Conservation (phyloP, 305 asterid genomes). For the Striga hermonthica region DNA sequence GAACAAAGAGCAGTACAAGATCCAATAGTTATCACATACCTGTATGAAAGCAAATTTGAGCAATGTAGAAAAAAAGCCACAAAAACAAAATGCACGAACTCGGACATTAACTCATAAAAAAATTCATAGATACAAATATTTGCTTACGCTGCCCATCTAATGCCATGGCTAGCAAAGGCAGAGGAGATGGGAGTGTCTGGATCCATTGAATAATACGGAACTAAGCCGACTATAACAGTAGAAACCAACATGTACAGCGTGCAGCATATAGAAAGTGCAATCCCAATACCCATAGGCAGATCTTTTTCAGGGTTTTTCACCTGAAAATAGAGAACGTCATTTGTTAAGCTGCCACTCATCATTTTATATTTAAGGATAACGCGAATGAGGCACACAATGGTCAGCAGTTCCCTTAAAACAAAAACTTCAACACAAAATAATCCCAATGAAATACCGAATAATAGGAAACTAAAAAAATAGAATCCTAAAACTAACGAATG, state of each 20-base stretch:
- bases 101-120: slow-evolving; percentile 4
- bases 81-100: slow-evolving; percentile 10
- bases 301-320: slow-evolving; percentile 93
- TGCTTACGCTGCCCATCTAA: slow-evolving; percentile 92
- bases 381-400: too few species aligned
- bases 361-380: neutral
- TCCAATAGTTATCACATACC: slow-evolving; percentile 73
- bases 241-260: slow-evolving; percentile 89
- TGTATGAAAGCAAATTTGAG: slow-evolving; percentile 34
- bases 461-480: too few species aligned
- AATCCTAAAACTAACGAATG: too few species aligned
- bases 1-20: slow-evolving; percentile 94
- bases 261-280: slow-evolving; percentile 81
- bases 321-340: slow-evolving; percentile 37
- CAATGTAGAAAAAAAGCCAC: slow-evolving; percentile 16
- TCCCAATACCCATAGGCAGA: slow-evolving; percentile 81
- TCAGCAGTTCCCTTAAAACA: too few species aligned
- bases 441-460: too few species aligned
- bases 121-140: slow-evolving; percentile 13
- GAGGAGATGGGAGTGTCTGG: slow-evolving; percentile 97
- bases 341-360: slow-evolving; percentile 8
- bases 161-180: slow-evolving; percentile 74
- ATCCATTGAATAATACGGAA: slow-evolving; percentile 88
- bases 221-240: slow-evolving; percentile 83
- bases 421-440: too few species aligned